A percentile compares a stretch with the other conserved stretches of the same genome.
Evolutionary conservation across 2,329 filamentous ascomycete species (phyloP).

Genomic region (Epichloe hybrida): DNA sequence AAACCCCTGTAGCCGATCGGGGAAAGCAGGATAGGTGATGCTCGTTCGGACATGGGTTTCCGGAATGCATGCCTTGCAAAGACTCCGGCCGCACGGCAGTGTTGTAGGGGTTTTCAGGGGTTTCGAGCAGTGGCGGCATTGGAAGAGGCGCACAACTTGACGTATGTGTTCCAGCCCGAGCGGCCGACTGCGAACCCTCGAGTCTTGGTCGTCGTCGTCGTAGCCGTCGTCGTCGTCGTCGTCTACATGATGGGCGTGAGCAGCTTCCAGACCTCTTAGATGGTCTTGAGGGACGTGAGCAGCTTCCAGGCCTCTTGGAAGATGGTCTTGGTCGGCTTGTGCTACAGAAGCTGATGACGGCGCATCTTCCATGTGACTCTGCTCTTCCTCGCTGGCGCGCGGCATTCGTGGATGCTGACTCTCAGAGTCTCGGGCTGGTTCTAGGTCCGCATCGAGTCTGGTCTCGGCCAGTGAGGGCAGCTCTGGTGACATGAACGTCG

Average conservation of each 20-base stretch:
- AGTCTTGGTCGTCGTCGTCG: neutral
- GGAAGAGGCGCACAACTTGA: constrained; percentile 51
- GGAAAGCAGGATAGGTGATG: constrained; percentile 63
- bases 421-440: neutral
- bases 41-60: constrained; percentile 47
- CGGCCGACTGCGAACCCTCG: neutral
- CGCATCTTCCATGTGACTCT: neutral
- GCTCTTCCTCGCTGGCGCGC: neutral
- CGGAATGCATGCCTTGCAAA: constrained; percentile 67
- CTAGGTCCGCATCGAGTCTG: constrained; percentile 4
- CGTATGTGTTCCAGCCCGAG: constrained; percentile 10
- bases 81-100: constrained; percentile 65
- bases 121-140: constrained; percentile 61
- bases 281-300: neutral
- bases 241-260: too few relatives aligned
- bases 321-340: neutral
- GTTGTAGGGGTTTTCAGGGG: constrained; percentile 57
- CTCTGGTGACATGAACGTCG: constrained; percentile 8
- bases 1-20: constrained; percentile 55
- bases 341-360: neutral
- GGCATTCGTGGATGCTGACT: neutral
- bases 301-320: neutral
- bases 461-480: constrained; percentile 1
- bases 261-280: too few relatives aligned
- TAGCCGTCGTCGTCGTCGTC: too few relatives aligned